phyloP scores from a whole-genome alignment of 306 rosid genomes.

The Trichosanthes truncata region DNA sequence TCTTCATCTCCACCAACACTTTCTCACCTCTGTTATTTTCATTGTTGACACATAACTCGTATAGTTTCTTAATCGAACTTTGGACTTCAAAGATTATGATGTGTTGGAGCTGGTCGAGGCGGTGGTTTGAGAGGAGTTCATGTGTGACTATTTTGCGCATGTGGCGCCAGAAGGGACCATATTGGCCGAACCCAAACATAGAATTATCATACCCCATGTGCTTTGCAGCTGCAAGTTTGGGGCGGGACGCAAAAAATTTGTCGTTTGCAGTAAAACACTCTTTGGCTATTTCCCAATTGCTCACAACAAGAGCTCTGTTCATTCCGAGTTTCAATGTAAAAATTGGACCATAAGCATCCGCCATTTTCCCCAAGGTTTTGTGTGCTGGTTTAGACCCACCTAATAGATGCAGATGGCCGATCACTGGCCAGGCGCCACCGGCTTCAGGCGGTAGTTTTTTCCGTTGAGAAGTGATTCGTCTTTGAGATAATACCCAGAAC shows the following conservation, averaged over 20 bases:
- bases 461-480: too few relatives aligned
- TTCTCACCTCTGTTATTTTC: background rate
- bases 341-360: slow-evolving; percentile 20
- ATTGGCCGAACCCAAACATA: slow-evolving; percentile 33
- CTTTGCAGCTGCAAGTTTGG: slow-evolving; percentile 31
- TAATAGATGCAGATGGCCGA: slow-evolving; percentile 14
- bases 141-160: slow-evolving; percentile 37
- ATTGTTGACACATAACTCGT: slow-evolving; percentile 9
- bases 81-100: slow-evolving; percentile 29
- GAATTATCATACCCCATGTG: slow-evolving; percentile 46
- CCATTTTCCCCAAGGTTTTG: slow-evolving; percentile 11
- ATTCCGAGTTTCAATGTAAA: slow-evolving; percentile 13
- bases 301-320: slow-evolving; percentile 34
- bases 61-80: slow-evolving; percentile 16
- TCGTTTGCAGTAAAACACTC: slow-evolving; percentile 52
- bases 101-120: slow-evolving; percentile 39
- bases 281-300: slow-evolving; percentile 41
- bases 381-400: slow-evolving; percentile 3
- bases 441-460: slow-evolving; percentile 14
- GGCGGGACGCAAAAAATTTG: slow-evolving; percentile 44
- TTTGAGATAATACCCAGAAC: too few relatives aligned
- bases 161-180: slow-evolving; percentile 39
- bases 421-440: slow-evolving; percentile 15
- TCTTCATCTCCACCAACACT: slow-evolving; percentile 22
- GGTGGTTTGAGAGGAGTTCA: slow-evolving; percentile 42